Evolutionary conservation across 495 filamentous ascomycete species (phyloP).

Genomic region (Margaritispora aquatica): DNA sequence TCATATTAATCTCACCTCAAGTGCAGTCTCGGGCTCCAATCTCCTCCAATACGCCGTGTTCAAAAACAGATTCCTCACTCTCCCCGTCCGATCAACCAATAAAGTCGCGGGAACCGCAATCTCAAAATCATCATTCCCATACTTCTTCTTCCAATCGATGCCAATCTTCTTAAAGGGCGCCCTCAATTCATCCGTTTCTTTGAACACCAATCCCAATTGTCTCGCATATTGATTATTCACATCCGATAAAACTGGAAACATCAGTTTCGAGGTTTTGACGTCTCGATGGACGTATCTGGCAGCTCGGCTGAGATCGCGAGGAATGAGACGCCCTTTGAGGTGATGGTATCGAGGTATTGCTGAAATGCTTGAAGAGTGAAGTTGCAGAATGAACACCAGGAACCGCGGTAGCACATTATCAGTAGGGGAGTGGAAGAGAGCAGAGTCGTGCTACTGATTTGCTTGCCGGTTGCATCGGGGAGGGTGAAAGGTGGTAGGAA

Average conservation of each 20-base stretch:
- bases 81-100: constrained; percentile 27
- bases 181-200: constrained; percentile 22
- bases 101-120: constrained; percentile 32
- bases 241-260: constrained; percentile 35
- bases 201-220: constrained; percentile 29
- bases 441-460: constrained; percentile 24
- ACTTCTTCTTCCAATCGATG: constrained; percentile 17
- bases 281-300: constrained; percentile 27
- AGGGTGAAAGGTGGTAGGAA: constrained; percentile 28
- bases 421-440: constrained; percentile 32
- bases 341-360: constrained; percentile 25
- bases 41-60: constrained; percentile 30
- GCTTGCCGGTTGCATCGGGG: constrained; percentile 25
- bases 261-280: constrained; percentile 29
- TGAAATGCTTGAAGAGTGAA: constrained; percentile 28
- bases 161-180: constrained; percentile 23
- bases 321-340: constrained; percentile 31
- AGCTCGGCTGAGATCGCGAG: constrained; percentile 36
- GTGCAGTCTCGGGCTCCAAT: constrained; percentile 23
- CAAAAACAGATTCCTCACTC: constrained; percentile 29
- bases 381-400: constrained; percentile 41
- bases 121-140: constrained; percentile 29
- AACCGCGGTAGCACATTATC: constrained; percentile 37
- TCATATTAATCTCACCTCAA: neutral
- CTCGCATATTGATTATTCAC: constrained; percentile 29